These are phyloP conservation scores for Ceratocystis harringtonii DNA, from an alignment of 2,329 filamentous ascomycete genomes.

Conservation along the genomic window DNA sequence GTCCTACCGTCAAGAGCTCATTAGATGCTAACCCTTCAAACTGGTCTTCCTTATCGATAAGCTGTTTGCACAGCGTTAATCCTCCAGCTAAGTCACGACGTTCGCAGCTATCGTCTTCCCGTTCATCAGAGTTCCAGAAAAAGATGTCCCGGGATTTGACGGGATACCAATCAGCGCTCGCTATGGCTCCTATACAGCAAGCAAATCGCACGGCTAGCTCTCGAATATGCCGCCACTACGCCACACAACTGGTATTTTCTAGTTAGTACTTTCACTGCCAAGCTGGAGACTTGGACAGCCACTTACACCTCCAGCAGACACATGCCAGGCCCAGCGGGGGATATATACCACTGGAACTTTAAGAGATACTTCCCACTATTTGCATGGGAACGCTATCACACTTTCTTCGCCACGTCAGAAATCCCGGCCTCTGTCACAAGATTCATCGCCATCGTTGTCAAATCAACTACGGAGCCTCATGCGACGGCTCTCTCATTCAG, in stretches of 20 bases:
- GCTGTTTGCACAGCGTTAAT: neutral
- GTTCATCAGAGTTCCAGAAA: neutral
- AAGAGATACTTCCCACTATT: neutral
- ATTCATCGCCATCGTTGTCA: conserved; percentile 20
- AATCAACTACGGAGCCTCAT: conserved; percentile 38
- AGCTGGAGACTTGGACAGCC: neutral
- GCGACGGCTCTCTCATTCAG: conserved; percentile 39
- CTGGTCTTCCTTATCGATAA: neutral
- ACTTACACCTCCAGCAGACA: neutral
- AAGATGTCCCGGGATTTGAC: neutral
- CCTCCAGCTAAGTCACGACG: neutral
- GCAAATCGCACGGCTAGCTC: neutral
- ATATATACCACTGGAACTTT: neutral
- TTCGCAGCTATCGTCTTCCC: neutral
- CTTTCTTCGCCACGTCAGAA: neutral
- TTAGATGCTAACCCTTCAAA: neutral
- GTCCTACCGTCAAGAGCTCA: neutral
- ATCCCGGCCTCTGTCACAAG: neutral
- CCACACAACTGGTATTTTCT: neutral
- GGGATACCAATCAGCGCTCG: neutral
- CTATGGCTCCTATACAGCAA: neutral
- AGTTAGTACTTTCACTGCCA: neutral
- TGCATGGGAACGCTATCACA: neutral
- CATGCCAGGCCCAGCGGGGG: neutral
- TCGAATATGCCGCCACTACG: neutral